These are phyloP conservation scores for Serendipita sp. DNA, from an alignment of 768 basidiomycete species.

Conservation along the genomic window DNA sequence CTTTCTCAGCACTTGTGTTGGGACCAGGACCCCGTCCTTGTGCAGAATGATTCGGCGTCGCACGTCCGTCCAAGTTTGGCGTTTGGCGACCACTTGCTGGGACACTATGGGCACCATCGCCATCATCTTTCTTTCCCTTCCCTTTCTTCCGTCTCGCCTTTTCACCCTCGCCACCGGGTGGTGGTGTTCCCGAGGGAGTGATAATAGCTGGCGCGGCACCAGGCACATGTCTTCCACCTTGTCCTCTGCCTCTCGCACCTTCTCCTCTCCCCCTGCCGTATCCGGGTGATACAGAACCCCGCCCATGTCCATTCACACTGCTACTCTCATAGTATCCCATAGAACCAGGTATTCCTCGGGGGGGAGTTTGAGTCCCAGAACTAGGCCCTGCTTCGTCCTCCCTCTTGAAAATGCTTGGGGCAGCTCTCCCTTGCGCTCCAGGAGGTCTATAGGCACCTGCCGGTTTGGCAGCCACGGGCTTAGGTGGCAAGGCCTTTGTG, in stretches of 20 bases:
- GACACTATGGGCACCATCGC: conserved; percentile 4
- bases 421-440: conserved; percentile 76
- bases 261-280: background rate
- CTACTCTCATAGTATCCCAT: conserved; percentile 9
- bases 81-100: conserved; percentile 17
- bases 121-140: conserved; percentile 15
- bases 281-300: background rate
- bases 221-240: conserved; percentile 44
- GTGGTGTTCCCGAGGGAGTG: conserved; percentile 21
- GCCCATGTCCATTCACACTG: conserved; percentile 12
- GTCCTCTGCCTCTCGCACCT: background rate
- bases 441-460: conserved; percentile 88
- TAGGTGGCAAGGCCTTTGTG: conserved; percentile 32
- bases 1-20: conserved; percentile 9
- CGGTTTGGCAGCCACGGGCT: conserved; percentile 43
- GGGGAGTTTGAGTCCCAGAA: conserved; percentile 47
- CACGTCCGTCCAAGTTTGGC: conserved; percentile 24
- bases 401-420: conserved; percentile 77
- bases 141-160: conserved; percentile 15
- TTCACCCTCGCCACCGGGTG: conserved; percentile 7
- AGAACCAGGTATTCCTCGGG: conserved; percentile 17
- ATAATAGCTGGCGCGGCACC: conserved; percentile 46
- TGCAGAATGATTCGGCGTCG: conserved; percentile 11
- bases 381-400: conserved; percentile 68
- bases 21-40: conserved; percentile 10